Evolutionary conservation across 768 basidiomycete genomes (phyloP), one percentile per base, ranked within the genome.

Genomic region (Xerocomellus amylosporus): DNA sequence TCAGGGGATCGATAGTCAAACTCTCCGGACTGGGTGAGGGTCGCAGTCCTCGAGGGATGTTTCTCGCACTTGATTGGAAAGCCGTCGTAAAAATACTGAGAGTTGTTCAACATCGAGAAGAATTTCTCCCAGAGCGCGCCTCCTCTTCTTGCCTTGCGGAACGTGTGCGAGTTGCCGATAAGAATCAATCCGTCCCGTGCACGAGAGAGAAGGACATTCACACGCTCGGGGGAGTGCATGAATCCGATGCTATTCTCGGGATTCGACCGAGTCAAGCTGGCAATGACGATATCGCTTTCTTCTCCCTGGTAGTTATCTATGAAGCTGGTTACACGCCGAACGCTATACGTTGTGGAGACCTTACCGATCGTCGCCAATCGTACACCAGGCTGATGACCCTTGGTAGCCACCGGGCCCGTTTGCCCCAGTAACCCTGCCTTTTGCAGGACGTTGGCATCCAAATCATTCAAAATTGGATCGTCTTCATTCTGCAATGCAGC

Each of bases 241-340:
- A 88, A 88, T 0, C 88, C 87, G 24, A 89, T 89, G 58, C 78
- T 79, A 48, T 77, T 66, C 0, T 69, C 58, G 0, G 71, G 15
- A 56, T 89, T 88, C 62, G 85, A 87, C 37, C 87, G 69, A 0
- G 84, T 86, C 22, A 89, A 64, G 14, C 79, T 82, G 20, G 76
- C 74, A 19, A 89, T 75, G 40, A 89, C 83, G 37, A 89, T 83
- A 30, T 88, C 77, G 38, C 83, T 83, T 64, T 88, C 87, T 60
- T 89, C 87, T 10, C 87, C 87, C 60, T 89, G 87, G 57, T 87
- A 89, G 60, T 89, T 89, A 56, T 89, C 87, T 88, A 51, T 14
- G 26, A 5, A 28, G 15, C 19, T 10, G 19, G 48, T 58, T 28
- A 43, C 4, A 49, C 31, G n/a, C 34, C 8, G 6, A 9, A 24